Evolutionary conservation across 2,329 filamentous ascomycete species (phyloP).

Genomic region (Colletotrichum sp.): DNA sequence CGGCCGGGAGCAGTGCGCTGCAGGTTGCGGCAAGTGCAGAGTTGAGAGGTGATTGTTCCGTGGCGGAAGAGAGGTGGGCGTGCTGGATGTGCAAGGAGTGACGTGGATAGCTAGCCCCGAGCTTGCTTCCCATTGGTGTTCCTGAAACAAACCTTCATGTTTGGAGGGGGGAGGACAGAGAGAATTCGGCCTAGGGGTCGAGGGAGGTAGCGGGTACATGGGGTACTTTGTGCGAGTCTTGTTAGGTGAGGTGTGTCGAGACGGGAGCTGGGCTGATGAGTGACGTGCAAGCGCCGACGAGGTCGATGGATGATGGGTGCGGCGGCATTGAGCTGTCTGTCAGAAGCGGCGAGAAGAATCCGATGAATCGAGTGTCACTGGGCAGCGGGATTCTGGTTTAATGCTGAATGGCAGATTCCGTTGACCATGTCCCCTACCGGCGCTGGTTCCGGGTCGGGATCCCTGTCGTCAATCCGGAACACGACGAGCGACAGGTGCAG

Average conservation of each 20-base stretch:
- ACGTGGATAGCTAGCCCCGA: slow-evolving; percentile 16
- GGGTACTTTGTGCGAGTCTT: not conserved
- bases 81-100: slow-evolving; percentile 6
- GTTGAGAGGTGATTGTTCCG: not conserved
- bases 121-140: slow-evolving; percentile 21
- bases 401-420: not conserved
- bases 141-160: slow-evolving; percentile 21
- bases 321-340: not conserved
- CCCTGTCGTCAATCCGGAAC: slow-evolving; percentile 20
- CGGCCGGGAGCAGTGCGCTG: not conserved
- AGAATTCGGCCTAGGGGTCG: not conserved
- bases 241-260: not conserved
- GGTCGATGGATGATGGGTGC: not conserved
- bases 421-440: not conserved
- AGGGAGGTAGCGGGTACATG: not conserved
- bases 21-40: not conserved
- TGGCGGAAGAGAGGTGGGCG: not conserved
- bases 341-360: not conserved
- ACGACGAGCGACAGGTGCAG: slow-evolving; percentile 12
- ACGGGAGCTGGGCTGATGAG: not conserved
- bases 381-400: not conserved
- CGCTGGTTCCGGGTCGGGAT: not conserved
- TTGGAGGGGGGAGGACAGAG: not conserved
- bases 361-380: not conserved
- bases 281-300: not conserved